Conservation (phyloP, 805 yeast genomes). For the Lachancea thermotolerans region DNA sequence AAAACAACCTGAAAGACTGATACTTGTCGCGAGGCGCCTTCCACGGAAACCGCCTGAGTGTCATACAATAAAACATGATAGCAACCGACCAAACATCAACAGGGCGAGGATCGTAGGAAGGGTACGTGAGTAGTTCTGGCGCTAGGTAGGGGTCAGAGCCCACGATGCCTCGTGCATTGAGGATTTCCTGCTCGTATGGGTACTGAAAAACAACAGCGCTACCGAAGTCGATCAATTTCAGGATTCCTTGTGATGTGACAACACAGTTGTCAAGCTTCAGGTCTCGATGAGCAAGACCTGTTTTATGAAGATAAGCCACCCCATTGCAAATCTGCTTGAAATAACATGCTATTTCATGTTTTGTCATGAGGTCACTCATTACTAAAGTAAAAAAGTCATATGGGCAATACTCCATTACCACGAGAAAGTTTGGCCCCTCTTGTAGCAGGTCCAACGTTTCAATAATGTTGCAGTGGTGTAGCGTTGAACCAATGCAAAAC, state of each 20-base stretch:
- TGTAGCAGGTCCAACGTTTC: conserved; percentile 74
- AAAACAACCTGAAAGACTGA: conserved; percentile 64
- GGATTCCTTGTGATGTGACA: conserved; percentile 62
- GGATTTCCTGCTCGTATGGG: conserved; percentile 49
- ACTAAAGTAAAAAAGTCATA: conserved; percentile 89
- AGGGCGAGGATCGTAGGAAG: conserved; percentile 71
- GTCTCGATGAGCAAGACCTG: conserved; percentile 91
- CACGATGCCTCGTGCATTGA: conserved; percentile 75
- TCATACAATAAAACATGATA: conserved; percentile 86
- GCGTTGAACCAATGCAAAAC: conserved; percentile 70
- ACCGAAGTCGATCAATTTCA: conserved; percentile 90
- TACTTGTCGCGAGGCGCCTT: conserved; percentile 78
- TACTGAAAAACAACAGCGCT: conserved; percentile 78
- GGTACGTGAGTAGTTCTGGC: conserved; percentile 68
- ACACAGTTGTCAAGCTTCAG: conserved; percentile 91
- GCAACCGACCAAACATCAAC: conserved; percentile 94
- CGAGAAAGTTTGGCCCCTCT: conserved; percentile 55
- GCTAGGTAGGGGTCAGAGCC: conserved; percentile 96
- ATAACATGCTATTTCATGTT: conserved; percentile 68
- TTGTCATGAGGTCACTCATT: conserved; percentile 76
- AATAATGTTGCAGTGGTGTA: conserved; percentile 74
- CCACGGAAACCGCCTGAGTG: conserved; percentile 89
- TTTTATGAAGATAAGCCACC: conserved; percentile 63
- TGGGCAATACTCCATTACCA: conserved; percentile 90
- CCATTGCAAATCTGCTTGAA: conserved; percentile 77